phyloP scores from a whole-genome alignment of 352 stramenopile species.

The Phytophthora rubi region DNA sequence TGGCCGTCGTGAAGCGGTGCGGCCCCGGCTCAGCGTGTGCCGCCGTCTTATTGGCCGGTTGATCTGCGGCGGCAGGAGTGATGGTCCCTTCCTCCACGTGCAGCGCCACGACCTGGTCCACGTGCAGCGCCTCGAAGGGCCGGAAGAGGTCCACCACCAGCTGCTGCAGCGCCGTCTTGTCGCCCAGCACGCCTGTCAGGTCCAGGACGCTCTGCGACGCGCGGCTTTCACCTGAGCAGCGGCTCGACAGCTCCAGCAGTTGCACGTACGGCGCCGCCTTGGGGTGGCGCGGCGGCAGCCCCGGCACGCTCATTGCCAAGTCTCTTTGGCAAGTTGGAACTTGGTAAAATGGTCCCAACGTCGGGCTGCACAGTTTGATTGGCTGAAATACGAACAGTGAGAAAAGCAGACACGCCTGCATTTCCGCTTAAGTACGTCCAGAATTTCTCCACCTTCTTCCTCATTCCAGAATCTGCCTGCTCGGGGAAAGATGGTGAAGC shows the following conservation, averaged over 20 bases:
- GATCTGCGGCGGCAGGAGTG: not conserved
- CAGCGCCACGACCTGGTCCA: conserved; percentile 61
- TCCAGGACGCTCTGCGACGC: conserved; percentile 47
- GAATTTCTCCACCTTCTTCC: no score
- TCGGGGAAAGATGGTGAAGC: no score
- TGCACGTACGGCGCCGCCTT: conserved; percentile 42
- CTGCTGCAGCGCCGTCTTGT: conserved; percentile 39
- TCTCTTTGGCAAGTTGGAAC: not conserved
- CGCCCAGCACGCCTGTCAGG: conserved; percentile 43
- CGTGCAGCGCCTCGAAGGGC: conserved; percentile 47
- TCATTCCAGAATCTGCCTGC: no score
- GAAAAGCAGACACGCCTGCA: no score
- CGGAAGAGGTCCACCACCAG: conserved; percentile 48
- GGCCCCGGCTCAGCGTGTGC: not conserved
- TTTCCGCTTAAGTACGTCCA: no score
- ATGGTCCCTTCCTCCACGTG: conserved; percentile 28
- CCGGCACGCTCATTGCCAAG: not conserved
- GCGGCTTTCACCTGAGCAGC: conserved; percentile 37
- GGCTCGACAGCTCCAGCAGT: conserved; percentile 45
- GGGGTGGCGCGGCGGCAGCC: conserved; percentile 16
- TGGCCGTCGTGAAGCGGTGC: conserved; percentile 42
- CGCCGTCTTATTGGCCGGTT: conserved; percentile 6
- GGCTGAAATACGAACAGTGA: not conserved
- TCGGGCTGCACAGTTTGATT: no score
- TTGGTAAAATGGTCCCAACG: no score